Base-by-base conservation (phyloP, 2,329 filamentous ascomycete genomes). In the Myriosclerotinia scirpicola region DNA sequence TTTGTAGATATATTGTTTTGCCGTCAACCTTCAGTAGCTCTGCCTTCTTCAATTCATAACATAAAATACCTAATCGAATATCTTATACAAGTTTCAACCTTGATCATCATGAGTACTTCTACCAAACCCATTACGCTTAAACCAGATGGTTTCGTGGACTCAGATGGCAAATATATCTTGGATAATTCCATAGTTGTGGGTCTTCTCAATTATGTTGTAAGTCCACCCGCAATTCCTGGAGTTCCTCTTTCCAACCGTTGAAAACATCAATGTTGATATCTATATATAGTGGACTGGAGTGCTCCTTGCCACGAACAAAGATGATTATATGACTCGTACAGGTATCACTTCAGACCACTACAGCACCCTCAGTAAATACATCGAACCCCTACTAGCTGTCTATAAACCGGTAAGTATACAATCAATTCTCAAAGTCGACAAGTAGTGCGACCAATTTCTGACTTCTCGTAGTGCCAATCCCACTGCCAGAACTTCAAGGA, bases 301-400 rank as follows among this genome's bases (percentile, higher is more conserved):
- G 12, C 34, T 55, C 40, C 54, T 55, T 40, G 3, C 54, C 34
- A 55, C 54, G 5, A 55, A 14, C 54, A 55, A 55, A 55, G 54
- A 55, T n/a, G 54, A 55, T 11, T 55, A 55, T 40, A 14, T 55
- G 8, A 1, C 34, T 40, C 54, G 54, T 11, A 55, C 54, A 12
- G 54, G 54, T 55, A 11, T 55, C n/a, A n/a, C 36, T 55, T n/a
- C 17, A 22, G 6, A 11, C 3, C 17, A 55, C 12, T 55, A 55
- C n/a, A 11, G n/a, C 5, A 14, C 14, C 3, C 5, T 55, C 12
- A 55, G n/a, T 9, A 2, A 22, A 55, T 55, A 55, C 12, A 40
- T 55, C 36, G 54, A 55, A 7, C 20, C 54, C 12, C 54, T 55
- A 5, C 34, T 55, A 14, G 14, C 2, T 6, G 20, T 22, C 34